phyloP scores from a whole-genome alignment of 441 rosid species.

The Eruca vesicaria region DNA sequence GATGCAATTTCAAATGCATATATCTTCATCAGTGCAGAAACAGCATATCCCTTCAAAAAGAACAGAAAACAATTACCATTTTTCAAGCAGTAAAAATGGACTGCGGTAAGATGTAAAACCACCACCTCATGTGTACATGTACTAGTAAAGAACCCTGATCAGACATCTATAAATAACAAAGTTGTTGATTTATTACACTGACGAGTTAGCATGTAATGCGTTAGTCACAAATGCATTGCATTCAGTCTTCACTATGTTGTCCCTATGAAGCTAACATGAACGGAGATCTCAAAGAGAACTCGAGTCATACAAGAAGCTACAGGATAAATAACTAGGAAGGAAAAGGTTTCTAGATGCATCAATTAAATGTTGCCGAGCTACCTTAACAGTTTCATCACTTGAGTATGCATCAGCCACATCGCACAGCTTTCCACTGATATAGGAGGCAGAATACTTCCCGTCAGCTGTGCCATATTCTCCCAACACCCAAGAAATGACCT shows the following conservation, averaged over 20 bases:
- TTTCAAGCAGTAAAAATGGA: not conserved
- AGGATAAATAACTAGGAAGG: not conserved
- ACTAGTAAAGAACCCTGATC: constrained; percentile 7
- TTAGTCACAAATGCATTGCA: not conserved
- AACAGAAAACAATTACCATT: not conserved
- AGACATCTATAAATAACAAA: not conserved
- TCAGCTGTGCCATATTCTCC: constrained; percentile 96
- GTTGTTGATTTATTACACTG: not conserved
- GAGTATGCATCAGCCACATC: constrained; percentile 97
- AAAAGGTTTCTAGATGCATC: constrained; percentile 15
- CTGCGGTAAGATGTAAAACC: not conserved
- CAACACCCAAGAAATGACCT: constrained; percentile 97
- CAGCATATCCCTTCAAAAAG: constrained; percentile 77
- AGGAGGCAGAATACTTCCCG: constrained; percentile 79
- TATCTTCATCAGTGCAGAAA: constrained; percentile 90
- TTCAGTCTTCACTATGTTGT: constrained; percentile 2
- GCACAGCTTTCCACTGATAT: constrained; percentile 82
- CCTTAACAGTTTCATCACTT: constrained; percentile 92
- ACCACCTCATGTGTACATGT: not conserved
- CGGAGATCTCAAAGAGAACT: constrained; percentile 4
- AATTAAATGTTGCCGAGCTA: constrained; percentile 25
- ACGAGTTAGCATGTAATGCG: constrained; percentile 5
- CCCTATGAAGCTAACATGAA: constrained; percentile 3
- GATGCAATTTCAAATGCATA: constrained; percentile 87
- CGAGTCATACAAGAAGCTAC: not conserved